Evolutionary conservation across 1,139 yeast species (phyloP).

Genomic region (Yamadazyma spencermartinsiae): DNA sequence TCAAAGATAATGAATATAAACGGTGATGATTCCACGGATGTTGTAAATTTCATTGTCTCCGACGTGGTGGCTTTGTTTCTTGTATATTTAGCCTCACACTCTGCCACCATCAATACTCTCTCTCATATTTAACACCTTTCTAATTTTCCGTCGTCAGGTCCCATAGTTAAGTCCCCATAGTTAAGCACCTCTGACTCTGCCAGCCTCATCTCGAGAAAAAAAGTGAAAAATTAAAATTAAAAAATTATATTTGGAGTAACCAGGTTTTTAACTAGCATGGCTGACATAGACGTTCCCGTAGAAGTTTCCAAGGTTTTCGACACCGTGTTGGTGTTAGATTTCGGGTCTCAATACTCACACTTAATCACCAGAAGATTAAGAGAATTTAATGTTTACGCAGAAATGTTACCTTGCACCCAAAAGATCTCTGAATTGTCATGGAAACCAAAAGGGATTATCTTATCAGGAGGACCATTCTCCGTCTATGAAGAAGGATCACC

Average conservation of each 20-base stretch:
- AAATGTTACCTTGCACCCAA: conserved; percentile 98
- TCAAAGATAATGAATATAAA: too few relatives aligned
- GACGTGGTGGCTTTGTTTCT: too few relatives aligned
- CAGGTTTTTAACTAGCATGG: neutral
- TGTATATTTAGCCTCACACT: too few relatives aligned
- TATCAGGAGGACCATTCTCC: conserved; percentile 98
- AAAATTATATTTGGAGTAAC: neutral
- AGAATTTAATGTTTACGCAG: conserved; percentile 97
- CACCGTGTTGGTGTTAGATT: conserved; percentile 95
- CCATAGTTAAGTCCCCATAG: too few relatives aligned
- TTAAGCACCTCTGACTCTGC: neutral
- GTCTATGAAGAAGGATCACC: conserved; percentile 96
- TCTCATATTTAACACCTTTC: too few relatives aligned
- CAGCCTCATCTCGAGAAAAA: conserved; percentile 2
- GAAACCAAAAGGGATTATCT: conserved; percentile 95
- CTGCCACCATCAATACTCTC: too few relatives aligned
- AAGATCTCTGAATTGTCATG: conserved; percentile 87
- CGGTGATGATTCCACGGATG: too few relatives aligned
- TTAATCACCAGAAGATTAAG: conserved; percentile 95
- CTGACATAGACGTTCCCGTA: conserved; percentile 38
- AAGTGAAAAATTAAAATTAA: neutral
- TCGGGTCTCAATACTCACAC: conserved; percentile 98
- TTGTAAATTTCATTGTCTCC: neutral
- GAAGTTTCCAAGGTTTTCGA: conserved; percentile 85
- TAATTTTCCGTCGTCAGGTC: too few relatives aligned